Conservation (phyloP, 257 asterid species). For the Capsicum rhomboideum region DNA sequence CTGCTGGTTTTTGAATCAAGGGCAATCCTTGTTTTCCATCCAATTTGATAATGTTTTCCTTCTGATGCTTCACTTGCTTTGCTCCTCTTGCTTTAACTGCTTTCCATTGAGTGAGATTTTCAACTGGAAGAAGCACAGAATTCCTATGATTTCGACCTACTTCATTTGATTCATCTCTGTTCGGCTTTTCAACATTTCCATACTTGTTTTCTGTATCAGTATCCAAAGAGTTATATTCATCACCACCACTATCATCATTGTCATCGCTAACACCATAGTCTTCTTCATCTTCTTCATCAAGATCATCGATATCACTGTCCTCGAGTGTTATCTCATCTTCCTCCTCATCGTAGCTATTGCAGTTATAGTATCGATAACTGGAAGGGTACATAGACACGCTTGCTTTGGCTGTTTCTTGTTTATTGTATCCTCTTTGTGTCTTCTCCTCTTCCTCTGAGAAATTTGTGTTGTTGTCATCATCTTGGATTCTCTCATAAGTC, state of each 20-base stretch:
- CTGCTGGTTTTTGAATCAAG: neutral
- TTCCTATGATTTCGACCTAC: constrained; percentile 4
- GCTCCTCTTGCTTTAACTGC: constrained; percentile 39
- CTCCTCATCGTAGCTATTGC: constrained; percentile 40
- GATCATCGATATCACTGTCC: constrained; percentile 35
- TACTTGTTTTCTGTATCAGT: constrained; percentile 4
- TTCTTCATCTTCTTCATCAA: constrained; percentile 16
- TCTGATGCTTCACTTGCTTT: constrained; percentile 20
- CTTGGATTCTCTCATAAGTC: constrained; percentile 52
- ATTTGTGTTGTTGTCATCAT: constrained; percentile 24
- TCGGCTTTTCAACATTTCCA: constrained; percentile 10
- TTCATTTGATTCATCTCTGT: constrained; percentile 10
- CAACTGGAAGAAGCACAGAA: constrained; percentile 66
- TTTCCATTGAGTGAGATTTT: constrained; percentile 68
- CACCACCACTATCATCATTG: constrained; percentile 10
- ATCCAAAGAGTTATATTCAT: neutral
- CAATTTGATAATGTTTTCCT: constrained; percentile 26
- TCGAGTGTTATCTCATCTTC: constrained; percentile 32
- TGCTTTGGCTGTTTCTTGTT: constrained; percentile 16
- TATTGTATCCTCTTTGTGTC: constrained; percentile 27
- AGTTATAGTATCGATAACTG: constrained; percentile 53
- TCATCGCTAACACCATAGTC: constrained; percentile 29
- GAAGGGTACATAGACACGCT: constrained; percentile 19
- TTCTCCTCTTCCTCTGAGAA: constrained; percentile 33
- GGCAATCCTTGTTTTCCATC: constrained; percentile 12